phyloP scores from a whole-genome alignment of 164 flowering plant genomes.

The Vitis rupestris region DNA sequence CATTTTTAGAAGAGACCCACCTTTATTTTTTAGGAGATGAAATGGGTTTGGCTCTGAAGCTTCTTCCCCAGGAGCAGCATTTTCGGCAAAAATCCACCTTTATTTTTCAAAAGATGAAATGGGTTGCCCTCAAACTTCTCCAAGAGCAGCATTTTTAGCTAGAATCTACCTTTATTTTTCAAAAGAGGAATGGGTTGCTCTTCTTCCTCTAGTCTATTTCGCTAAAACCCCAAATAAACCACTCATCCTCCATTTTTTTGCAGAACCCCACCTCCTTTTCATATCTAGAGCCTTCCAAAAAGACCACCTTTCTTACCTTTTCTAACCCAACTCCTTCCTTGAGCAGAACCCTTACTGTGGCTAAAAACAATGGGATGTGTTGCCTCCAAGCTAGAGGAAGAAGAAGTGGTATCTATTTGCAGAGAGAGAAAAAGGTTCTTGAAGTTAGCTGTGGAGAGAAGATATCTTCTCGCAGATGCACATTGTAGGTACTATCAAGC shows the following conservation, averaged over 20 bases:
- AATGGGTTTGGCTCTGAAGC: conserved; percentile 10
- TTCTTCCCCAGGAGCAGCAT: not conserved
- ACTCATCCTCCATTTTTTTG: conserved; percentile 3
- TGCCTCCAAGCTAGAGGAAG: conserved; percentile 56
- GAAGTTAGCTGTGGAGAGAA: conserved; percentile 61
- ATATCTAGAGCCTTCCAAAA: conserved; percentile 22
- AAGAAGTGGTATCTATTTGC: conserved; percentile 58
- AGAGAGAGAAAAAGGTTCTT: conserved; percentile 58
- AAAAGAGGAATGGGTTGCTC: conserved; percentile 14
- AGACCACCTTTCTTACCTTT: conserved; percentile 15
- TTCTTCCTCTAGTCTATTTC: not conserved
- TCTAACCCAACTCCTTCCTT: conserved; percentile 4
- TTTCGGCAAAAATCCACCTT: conserved; percentile 6
- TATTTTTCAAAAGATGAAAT: conserved; percentile 8
- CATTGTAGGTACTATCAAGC: conserved; percentile 57
- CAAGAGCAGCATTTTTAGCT: conserved; percentile 2
- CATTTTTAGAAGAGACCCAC: no score
- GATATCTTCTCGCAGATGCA: conserved; percentile 60
- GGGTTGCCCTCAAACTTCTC: conserved; percentile 13
- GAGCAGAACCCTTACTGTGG: not conserved
- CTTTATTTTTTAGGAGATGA: not conserved
- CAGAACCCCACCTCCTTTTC: not conserved
- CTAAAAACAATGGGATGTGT: conserved; percentile 55
- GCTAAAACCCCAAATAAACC: not conserved
- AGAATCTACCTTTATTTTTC: not conserved